Conservation (phyloP, 225 moss, liverwort and hornwort species). For the Bryoerythrophyllum caledonicum region DNA sequence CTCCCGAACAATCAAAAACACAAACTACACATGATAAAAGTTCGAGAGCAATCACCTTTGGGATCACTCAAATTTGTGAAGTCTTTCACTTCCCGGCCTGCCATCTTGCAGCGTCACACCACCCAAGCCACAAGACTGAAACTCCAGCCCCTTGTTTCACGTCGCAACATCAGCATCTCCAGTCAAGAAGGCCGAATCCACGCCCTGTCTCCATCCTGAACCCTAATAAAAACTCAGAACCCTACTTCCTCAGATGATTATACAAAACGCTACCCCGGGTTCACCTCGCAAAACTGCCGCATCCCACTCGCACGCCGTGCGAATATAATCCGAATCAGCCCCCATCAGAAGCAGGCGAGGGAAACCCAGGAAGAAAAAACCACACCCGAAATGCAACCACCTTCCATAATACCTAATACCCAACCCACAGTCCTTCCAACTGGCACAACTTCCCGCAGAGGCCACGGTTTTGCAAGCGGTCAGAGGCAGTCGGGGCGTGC, state of each 20-base stretch:
- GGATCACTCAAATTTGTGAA: slow-evolving; percentile 97
- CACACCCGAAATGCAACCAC: slow-evolving; percentile 16
- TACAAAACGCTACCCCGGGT: slow-evolving; percentile 46
- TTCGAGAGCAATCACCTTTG: slow-evolving; percentile 49
- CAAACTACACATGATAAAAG: neutral
- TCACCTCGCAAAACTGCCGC: slow-evolving; percentile 37
- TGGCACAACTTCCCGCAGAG: slow-evolving; percentile 4
- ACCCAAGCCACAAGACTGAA: slow-evolving; percentile 17
- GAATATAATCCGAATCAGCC: slow-evolving; percentile 33
- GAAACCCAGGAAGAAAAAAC: neutral
- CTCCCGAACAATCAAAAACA: no score
- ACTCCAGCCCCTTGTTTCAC: slow-evolving; percentile 15
- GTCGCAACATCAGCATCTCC: slow-evolving; percentile 19
- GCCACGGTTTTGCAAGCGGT: slow-evolving; percentile 10
- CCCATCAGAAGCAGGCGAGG: slow-evolving; percentile 15
- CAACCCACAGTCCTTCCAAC: neutral
- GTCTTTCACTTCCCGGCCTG: slow-evolving; percentile 95
- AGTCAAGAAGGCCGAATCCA: slow-evolving; percentile 14
- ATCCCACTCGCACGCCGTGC: slow-evolving; percentile 19
- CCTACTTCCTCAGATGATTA: slow-evolving; percentile 20
- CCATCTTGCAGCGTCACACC: slow-evolving; percentile 53
- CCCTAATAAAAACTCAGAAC: slow-evolving; percentile 19
- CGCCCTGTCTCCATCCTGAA: slow-evolving; percentile 30
- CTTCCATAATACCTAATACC: neutral
- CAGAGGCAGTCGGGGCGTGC: neutral